These are phyloP conservation scores for Clavispora asparagi DNA, from an alignment of 805 yeast genomes.

Conservation along the genomic window DNA sequence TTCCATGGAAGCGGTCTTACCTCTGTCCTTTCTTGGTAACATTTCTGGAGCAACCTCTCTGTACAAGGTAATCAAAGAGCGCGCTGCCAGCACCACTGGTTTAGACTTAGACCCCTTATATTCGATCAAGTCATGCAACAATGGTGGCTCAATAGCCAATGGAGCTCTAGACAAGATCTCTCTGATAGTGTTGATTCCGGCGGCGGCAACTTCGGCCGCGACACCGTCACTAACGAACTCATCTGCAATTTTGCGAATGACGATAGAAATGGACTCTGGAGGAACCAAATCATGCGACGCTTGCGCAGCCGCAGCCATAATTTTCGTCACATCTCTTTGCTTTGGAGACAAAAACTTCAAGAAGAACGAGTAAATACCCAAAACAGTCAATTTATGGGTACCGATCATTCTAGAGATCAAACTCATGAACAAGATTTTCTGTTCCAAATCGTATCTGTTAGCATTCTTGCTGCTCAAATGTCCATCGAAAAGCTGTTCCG, in stretches of 20 bases:
- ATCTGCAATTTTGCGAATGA: conserved; percentile 89
- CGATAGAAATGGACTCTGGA: conserved; percentile 78
- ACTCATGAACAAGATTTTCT: conserved; percentile 83
- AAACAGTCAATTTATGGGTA: conserved; percentile 84
- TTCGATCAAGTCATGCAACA: conserved; percentile 83
- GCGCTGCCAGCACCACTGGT: conserved; percentile 92
- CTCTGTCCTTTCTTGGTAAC: conserved; percentile 87
- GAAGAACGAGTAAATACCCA: conserved; percentile 86
- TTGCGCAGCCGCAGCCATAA: conserved; percentile 96
- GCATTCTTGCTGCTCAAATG: conserved; percentile 68
- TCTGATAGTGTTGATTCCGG: conserved; percentile 92
- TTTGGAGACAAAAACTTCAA: conserved; percentile 90
- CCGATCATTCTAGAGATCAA: conserved; percentile 86
- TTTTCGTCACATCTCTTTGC: conserved; percentile 89
- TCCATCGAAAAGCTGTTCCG: conserved; percentile 70
- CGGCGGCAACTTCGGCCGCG: conserved; percentile 95
- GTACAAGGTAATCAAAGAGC: conserved; percentile 76
- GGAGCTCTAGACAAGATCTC: conserved; percentile 94
- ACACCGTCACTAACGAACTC: conserved; percentile 99
- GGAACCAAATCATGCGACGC: conserved; percentile 96
- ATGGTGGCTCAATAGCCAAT: conserved; percentile 80
- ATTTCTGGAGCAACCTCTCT: conserved; percentile 96
- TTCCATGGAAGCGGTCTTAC: conserved; percentile 85
- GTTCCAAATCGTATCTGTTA: conserved; percentile 76
- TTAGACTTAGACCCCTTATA: conserved; percentile 92